Evolutionary conservation across 306 rosid species (phyloP).

Genomic region (Luffa aegyptiaca): DNA sequence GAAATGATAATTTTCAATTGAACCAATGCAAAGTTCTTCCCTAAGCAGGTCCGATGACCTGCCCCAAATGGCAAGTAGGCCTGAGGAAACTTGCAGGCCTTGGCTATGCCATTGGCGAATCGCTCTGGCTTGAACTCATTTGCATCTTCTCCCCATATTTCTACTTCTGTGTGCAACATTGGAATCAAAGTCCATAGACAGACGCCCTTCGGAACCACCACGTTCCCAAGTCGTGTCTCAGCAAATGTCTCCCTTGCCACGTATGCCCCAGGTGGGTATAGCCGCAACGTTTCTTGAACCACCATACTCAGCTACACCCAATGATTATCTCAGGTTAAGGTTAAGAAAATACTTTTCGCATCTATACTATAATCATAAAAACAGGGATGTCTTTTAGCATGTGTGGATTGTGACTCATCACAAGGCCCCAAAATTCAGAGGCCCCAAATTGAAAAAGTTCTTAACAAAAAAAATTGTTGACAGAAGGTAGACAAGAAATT

Average conservation of each 20-base stretch:
- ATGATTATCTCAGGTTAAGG: too few species aligned
- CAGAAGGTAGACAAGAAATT: too few species aligned
- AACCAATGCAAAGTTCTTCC: slow-evolving; percentile 76
- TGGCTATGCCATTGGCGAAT: slow-evolving; percentile 61
- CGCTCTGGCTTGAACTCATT: slow-evolving; percentile 80
- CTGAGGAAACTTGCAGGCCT: slow-evolving; percentile 62
- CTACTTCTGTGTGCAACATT: slow-evolving; percentile 59
- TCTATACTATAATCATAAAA: too few species aligned
- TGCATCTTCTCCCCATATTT: slow-evolving; percentile 75
- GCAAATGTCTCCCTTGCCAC: slow-evolving; percentile 84
- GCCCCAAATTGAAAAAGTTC: too few species aligned
- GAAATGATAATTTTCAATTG: slow-evolving; percentile 45
- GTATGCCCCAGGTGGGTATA: slow-evolving; percentile 85
- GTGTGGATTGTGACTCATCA: too few species aligned
- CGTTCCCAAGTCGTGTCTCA: slow-evolving; percentile 51
- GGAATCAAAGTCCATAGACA: slow-evolving; percentile 78
- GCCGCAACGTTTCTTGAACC: slow-evolving; percentile 68
- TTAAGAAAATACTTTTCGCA: too few species aligned
- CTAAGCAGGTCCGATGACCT: slow-evolving; percentile 69
- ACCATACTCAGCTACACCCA: slow-evolving; percentile 49
- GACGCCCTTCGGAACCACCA: slow-evolving; percentile 58
- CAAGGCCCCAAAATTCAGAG: too few species aligned
- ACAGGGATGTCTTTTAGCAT: too few species aligned
- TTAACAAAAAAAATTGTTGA: too few species aligned
- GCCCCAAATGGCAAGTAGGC: slow-evolving; percentile 72